Evolutionary conservation across 2,329 filamentous ascomycete genomes (phyloP).

Genomic region (Sclerotinia spermophila): DNA sequence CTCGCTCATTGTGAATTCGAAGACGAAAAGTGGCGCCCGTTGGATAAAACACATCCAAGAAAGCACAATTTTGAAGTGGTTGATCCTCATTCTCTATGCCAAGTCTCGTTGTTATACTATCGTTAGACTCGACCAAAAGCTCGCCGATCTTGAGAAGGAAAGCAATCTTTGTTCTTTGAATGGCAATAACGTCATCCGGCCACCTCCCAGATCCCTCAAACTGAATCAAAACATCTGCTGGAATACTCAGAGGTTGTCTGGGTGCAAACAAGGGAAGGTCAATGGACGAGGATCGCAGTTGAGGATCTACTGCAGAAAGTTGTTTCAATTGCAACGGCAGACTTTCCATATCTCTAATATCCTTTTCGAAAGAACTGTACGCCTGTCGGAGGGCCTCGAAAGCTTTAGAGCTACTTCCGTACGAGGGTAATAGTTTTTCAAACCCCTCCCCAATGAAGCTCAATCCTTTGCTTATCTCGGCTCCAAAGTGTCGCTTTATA

Average conservation of each 20-base stretch:
- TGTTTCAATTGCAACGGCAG: constrained; percentile 84
- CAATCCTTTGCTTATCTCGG: constrained; percentile 43
- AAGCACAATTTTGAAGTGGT: constrained; percentile 71
- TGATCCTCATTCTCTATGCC: constrained; percentile 74
- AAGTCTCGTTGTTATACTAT: constrained; percentile 62
- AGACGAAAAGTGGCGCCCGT: constrained; percentile 74
- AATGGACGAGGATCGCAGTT: constrained; percentile 70
- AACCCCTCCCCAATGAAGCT: constrained; percentile 47
- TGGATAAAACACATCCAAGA: constrained; percentile 75
- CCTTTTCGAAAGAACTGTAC: constrained; percentile 70
- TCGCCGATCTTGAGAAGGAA: constrained; percentile 68
- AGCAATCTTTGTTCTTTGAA: constrained; percentile 90
- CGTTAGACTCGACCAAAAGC: constrained; percentile 60
- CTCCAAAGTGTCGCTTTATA: constrained; percentile 64
- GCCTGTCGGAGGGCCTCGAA: constrained; percentile 69
- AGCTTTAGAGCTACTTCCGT: constrained; percentile 41
- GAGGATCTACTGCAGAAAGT: constrained; percentile 66
- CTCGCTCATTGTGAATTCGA: constrained; percentile 84
- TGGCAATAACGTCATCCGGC: constrained; percentile 87
- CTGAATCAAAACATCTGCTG: constrained; percentile 78
- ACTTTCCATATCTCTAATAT: constrained; percentile 74
- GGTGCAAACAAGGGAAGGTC: constrained; percentile 48
- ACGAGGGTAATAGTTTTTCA: constrained; percentile 41
- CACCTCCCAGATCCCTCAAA: constrained; percentile 92
- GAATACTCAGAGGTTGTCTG: constrained; percentile 41